Base-by-base conservation (phyloP, 176 grass and related monocot genomes). In the Eragrostis nindensis region DNA sequence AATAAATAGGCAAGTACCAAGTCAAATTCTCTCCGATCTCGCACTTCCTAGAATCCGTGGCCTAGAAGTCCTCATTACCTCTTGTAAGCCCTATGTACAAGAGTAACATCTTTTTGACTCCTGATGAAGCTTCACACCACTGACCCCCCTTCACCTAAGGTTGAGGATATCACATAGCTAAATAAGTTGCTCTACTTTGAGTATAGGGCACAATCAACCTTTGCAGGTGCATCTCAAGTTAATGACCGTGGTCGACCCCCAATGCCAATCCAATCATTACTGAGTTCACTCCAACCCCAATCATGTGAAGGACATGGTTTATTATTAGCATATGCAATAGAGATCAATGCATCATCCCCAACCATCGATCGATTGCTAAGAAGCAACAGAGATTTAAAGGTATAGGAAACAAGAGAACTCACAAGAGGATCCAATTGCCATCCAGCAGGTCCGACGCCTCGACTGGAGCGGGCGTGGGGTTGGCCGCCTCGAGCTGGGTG, bases 381-480 rank as follows among this genome's bases (percentile, higher is more conserved):
- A 60, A 17, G 25, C 30, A 17, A 14, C 25, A 74, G 2, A 76
- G 61, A 19, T 47, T 47, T 21, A 62, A 13, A 56, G 49, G 38
- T 50, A 55, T 27, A 17, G 27, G 69, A 29, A 15, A 72, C 66
- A 56, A 7, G 16, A 22, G n/a, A 48, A 88, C 90, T 95, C 72
- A 95, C 96, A 98, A 11, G 41, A 98, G 86, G 71, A 95, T 93
- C 96, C 96, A 95, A 46, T 98, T 98, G 54, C 96, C 92, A 13
- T 91, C 90, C 69, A 98, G 89, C 68, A 97, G 90, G 32, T 93
- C 82, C 1, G 92, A 78, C 26, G 82, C 69, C 78, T 95, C 81
- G 8, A 88, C 79, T 5, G 95, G 90, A 0, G 89, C 87, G 8
- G 76, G 59, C 46, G 88, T 93, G 6, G 92, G 96, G 70, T 98